These are phyloP conservation scores for Bryum argenteum DNA, from an alignment of 225 moss, liverwort and hornwort species.

Conservation along the genomic window DNA sequence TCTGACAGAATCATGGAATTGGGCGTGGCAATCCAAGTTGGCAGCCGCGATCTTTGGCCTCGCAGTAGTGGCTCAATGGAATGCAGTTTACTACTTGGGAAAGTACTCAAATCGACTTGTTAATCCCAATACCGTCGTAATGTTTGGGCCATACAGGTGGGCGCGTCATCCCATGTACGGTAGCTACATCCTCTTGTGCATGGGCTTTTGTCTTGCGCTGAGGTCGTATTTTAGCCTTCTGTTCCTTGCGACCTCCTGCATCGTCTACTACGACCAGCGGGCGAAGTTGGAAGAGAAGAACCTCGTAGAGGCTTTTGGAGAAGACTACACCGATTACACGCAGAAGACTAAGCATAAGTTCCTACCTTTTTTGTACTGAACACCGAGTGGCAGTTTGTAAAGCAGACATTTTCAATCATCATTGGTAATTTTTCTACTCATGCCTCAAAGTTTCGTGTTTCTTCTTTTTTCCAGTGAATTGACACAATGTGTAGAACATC, in stretches of 20 bases:
- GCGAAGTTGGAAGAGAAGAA: conserved; percentile 79
- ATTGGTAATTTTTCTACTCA: background rate
- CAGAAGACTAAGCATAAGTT: conserved; percentile 68
- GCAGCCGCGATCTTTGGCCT: conserved; percentile 55
- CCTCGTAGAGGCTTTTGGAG: conserved; percentile 71
- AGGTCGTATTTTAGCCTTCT: conserved; percentile 77
- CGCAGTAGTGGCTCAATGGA: conserved; percentile 71
- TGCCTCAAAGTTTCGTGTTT: too few species aligned
- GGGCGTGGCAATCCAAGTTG: conserved; percentile 62
- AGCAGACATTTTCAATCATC: conserved; percentile 11
- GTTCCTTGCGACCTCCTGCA: conserved; percentile 53
- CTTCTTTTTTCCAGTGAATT: too few species aligned
- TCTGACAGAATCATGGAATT: conserved; percentile 67
- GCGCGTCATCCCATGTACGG: conserved; percentile 89
- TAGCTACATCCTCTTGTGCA: conserved; percentile 85
- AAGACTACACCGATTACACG: conserved; percentile 64
- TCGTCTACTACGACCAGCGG: conserved; percentile 78
- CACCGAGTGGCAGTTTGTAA: conserved; percentile 15
- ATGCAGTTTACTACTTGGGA: conserved; percentile 73
- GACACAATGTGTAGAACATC: too few species aligned
- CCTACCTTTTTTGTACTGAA: conserved; percentile 59
- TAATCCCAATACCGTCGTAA: conserved; percentile 74
- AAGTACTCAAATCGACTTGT: conserved; percentile 84
- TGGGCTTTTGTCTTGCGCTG: conserved; percentile 78
- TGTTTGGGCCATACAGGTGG: conserved; percentile 93